Conservation (phyloP, 495 filamentous ascomycete species). For the Talaromyces ruber region DNA sequence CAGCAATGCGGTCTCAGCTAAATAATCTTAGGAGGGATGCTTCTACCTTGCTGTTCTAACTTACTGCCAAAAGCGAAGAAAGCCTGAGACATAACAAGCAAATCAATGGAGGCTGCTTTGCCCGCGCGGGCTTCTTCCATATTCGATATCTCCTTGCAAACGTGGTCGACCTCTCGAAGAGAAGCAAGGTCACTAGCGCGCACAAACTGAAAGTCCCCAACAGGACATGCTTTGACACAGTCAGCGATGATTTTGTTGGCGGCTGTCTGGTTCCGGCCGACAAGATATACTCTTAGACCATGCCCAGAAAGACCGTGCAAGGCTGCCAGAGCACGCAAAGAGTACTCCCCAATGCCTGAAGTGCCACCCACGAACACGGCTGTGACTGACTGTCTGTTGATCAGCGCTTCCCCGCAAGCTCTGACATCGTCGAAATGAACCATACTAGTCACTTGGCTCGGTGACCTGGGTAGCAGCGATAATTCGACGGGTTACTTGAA, state of each 20-base stretch:
- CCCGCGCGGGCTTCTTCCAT: slow-evolving; percentile 7
- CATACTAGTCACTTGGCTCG: neutral
- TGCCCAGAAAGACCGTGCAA: slow-evolving; percentile 1
- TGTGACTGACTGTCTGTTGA: slow-evolving; percentile 6
- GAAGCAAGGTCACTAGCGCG: slow-evolving; percentile 13
- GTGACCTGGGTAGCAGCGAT: neutral
- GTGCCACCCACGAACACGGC: slow-evolving; percentile 16
- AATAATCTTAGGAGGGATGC: neutral
- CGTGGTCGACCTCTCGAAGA: slow-evolving; percentile 18
- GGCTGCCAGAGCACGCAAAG: slow-evolving; percentile 11
- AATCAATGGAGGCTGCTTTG: slow-evolving; percentile 12
- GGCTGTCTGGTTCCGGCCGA: slow-evolving; percentile 14
- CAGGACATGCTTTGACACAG: neutral
- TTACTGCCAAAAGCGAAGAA: slow-evolving; percentile 7
- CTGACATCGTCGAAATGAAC: slow-evolving; percentile 10
- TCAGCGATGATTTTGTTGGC: slow-evolving; percentile 12
- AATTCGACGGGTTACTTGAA: neutral
- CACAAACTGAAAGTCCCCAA: slow-evolving; percentile 14
- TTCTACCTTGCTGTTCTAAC: neutral
- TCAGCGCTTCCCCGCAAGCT: slow-evolving; percentile 7
- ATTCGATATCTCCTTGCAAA: slow-evolving; percentile 15
- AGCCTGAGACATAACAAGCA: slow-evolving; percentile 18
- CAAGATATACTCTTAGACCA: slow-evolving; percentile 10
- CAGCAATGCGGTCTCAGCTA: neutral
- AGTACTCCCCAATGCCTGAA: slow-evolving; percentile 11